Base-by-base conservation (phyloP, 2,329 filamentous ascomycete species). In the Cordyceps sp. region DNA sequence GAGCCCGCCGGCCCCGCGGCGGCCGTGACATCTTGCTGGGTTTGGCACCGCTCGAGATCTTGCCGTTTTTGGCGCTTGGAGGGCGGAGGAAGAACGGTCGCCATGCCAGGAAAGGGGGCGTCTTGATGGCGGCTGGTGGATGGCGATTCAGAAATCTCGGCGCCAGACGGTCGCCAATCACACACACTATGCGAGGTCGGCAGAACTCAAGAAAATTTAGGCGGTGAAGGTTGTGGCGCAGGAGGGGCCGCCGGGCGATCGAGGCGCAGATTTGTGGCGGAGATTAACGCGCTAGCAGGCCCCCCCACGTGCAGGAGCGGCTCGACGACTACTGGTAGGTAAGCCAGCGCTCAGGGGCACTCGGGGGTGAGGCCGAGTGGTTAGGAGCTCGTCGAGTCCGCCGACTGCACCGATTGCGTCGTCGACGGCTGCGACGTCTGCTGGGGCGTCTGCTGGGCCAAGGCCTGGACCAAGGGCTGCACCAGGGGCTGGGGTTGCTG, bases 1-100 rank as follows among this genome's bases (percentile, higher is more conserved):
- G 75, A 84, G 41, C 84, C 85, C 30, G 73, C 61, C 41, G 79
- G 68, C 22, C 73, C 70, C 1, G 78, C 69, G 31, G 79, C 68
- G 16, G 74, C 62, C 26, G 69, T 61, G 32, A 88, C 68, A 58
- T 86, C 76, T 49, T 90, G 78, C 48, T 93, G 84, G 29, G 73
- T 61, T 41, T 74, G 67, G 7, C 79, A 70, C 46, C 73, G 73
- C 43, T 83, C 81, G 26, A 78, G 65, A 16, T 69, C 68, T 43
- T 82, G 82, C 31, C 78, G 73, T 54, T 77, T 80, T 50, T 93
- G 85, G 39, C 85, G 73, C 57, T 94, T 96, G 32, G 78, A 86
- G 5, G 83, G 82, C 29, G 82, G 84, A n/a, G 84, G 84, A 6
- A 78, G 53, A 30, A 86, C 58, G 5, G 84, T 93, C 43, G 84